Base-by-base conservation (phyloP, 257 asterid species). In the Solanum neorickii region DNA sequence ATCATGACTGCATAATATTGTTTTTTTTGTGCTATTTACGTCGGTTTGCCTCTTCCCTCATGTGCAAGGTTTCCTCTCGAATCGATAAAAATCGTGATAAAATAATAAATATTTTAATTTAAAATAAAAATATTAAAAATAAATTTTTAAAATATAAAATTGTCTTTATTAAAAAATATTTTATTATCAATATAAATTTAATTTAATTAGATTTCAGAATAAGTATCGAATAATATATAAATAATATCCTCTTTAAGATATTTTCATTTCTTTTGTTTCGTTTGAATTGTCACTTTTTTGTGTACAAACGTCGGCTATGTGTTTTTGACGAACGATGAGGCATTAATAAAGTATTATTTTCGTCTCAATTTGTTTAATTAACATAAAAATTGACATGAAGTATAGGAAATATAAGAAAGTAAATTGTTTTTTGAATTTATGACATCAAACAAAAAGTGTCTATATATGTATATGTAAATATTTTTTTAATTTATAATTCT, bases 151-250 rank as follows among this genome's bases (percentile, higher is more conserved):
- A 1, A 62, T 62, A 62, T 10, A 23, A 23, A 60, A 10, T 60
- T 0, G 0, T 10, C 0, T 60, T 23, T 9, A 0, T 60, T 21
- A 23, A 1, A 23, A 0, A 60, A 4, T 60, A 23, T 60, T 0
- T 60, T 0, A 9, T 18, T 0, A 16, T 16, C 2, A 52, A 52
- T 52, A 52, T 16, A 52, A 52, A 2, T 15, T 60, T 21, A 8
- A 8, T 60, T 21, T 60, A 21, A 60, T 60, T 9, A 3, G 1
- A 9, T 21, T 23, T 3, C 3, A 59, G 4, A 8, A 21, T 0
- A 8, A 3, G 4, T 60, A 21, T 21, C 0, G 62, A 52, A 52
- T 52, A 52, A 52, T 52, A 52, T 52, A 49, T 52, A 16, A 2
- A 42, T 42, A 18, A 18, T 12, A 12, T 66, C 20, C 33, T 66